A percentile compares a stretch with the other conserved stretches of the same genome.
Conservation (phyloP, 169 alveolate genomes). For the Neospora caninum region DNA sequence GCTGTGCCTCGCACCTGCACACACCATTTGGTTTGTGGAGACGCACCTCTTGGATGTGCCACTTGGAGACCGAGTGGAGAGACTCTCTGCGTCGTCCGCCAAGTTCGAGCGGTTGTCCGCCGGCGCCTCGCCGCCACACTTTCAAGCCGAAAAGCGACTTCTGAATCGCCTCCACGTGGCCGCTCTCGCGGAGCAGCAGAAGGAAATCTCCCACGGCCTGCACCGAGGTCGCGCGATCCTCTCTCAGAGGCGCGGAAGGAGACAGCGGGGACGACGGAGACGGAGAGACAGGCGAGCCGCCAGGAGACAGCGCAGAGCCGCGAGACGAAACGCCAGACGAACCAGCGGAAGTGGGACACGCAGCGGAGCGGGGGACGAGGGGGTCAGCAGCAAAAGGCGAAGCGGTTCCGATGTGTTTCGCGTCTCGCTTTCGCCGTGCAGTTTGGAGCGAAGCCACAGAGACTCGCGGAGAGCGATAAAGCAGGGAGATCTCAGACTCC, state of each 20-base stretch:
- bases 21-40: not conserved
- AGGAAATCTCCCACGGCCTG: constrained; percentile 1
- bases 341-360: too few species aligned
- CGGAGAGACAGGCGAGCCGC: not conserved
- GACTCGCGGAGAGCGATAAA: not conserved
- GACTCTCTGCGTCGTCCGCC: not conserved
- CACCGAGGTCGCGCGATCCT: not conserved
- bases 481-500: constrained; percentile 3
- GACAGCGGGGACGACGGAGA: not conserved
- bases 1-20: too few species aligned
- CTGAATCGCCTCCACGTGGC: constrained; percentile 8
- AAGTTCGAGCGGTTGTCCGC: not conserved
- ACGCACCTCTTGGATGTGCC: constrained; percentile 11
- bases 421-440: not conserved
- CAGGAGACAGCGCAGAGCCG: not conserved
- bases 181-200: not conserved
- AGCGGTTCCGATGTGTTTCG: not conserved
- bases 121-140: not conserved
- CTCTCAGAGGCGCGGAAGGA: not conserved
- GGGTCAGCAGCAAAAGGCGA: not conserved
- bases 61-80: not conserved
- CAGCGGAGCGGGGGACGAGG: too few species aligned
- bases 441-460: not conserved
- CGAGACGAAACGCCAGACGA: not conserved
- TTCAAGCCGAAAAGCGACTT: not conserved